A percentile compares a stretch with the other conserved stretches of the same genome.
These are phyloP conservation scores for Ophiostoma novo-ulmi DNA, from an alignment of 2,329 filamentous ascomycete genomes.

Conservation along the genomic window DNA sequence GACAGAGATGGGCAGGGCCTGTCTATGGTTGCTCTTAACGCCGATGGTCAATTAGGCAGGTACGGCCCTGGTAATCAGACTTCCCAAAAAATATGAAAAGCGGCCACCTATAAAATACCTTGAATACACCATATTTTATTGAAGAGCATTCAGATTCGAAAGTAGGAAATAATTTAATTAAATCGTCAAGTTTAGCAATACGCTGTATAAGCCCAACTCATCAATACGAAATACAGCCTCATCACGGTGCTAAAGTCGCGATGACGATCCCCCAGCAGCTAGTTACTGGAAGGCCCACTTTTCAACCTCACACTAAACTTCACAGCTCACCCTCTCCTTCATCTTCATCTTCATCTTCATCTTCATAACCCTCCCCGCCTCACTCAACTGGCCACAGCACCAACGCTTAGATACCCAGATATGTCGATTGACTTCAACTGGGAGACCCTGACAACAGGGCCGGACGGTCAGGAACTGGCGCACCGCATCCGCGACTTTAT, in stretches of 20 bases:
- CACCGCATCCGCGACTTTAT: slow-evolving; percentile 87
- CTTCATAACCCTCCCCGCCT: neutral
- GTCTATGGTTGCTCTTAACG: no score
- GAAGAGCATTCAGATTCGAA: no score
- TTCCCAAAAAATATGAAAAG: no score
- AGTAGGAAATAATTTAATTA: no score
- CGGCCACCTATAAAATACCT: no score
- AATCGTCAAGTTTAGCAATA: neutral
- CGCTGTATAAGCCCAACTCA: neutral
- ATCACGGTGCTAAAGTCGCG: neutral
- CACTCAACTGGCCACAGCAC: no score
- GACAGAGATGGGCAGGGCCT: no score
- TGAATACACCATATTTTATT: no score
- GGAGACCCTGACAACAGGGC: slow-evolving; percentile 83
- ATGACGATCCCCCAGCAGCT: neutral
- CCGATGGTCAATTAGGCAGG: no score
- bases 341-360: neutral
- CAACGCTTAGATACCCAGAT: no score
- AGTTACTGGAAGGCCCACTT: neutral
- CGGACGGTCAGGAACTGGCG: slow-evolving; percentile 79
- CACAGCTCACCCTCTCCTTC: neutral
- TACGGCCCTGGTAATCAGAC: no score
- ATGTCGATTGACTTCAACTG: slow-evolving; percentile 99
- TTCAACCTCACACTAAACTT: neutral
- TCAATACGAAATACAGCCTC: neutral